Percentiles rank a stretch among this genome's conserved stretches.
phyloP scores from a whole-genome alignment of 164 flowering plant genomes.

The Nymphaea colorata region DNA sequence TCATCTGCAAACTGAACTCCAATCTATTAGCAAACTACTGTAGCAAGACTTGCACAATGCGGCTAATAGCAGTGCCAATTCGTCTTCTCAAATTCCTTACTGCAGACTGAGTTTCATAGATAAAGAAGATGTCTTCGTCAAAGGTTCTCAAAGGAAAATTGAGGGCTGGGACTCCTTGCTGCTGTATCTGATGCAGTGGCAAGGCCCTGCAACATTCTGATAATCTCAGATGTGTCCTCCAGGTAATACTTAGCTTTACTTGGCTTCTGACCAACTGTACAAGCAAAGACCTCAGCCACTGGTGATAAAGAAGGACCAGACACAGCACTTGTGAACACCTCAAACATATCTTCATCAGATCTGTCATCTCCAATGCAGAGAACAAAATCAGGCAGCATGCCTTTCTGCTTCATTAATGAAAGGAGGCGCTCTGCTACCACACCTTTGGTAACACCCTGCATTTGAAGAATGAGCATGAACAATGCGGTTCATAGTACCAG shows the following conservation, averaged over 20 bases:
- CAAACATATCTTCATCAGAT: slow-evolving; percentile 52
- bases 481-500: neutral
- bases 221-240: slow-evolving; percentile 33
- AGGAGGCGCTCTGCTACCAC: slow-evolving; percentile 33
- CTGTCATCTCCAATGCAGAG: slow-evolving; percentile 46
- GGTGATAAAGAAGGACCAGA: slow-evolving; percentile 27
- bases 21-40: neutral
- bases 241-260: slow-evolving; percentile 43
- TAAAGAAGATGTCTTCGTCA: neutral
- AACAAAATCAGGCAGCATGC: slow-evolving; percentile 38
- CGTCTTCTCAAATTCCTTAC: neutral
- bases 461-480: neutral
- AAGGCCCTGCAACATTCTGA: slow-evolving; percentile 34
- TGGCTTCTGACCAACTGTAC: slow-evolving; percentile 49
- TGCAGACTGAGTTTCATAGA: neutral
- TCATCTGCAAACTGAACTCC: neutral
- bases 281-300: slow-evolving; percentile 41
- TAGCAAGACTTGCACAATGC: too few relatives aligned
- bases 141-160: neutral
- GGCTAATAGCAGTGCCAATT: neutral
- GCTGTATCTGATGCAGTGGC: slow-evolving; percentile 27
- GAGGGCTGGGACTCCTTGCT: slow-evolving; percentile 6
- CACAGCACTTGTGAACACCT: slow-evolving; percentile 26
- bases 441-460: slow-evolving; percentile 44
- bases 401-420: slow-evolving; percentile 20